These are phyloP conservation scores for Xylariaceae sp. DNA, from an alignment of 2,329 filamentous ascomycete genomes.

Conservation along the genomic window DNA sequence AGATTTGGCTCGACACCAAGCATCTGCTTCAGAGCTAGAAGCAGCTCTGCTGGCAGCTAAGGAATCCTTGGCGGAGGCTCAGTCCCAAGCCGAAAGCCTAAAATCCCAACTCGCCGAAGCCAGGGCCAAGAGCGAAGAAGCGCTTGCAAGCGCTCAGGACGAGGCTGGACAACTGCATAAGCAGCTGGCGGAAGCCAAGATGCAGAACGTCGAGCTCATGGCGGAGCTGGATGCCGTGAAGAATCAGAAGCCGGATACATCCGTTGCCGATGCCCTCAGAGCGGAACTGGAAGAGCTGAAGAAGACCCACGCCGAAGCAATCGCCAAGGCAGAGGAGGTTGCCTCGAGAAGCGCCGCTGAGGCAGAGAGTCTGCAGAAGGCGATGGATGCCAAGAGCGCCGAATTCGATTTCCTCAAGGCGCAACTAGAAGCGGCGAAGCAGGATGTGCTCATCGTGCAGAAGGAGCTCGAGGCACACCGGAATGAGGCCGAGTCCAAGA, in stretches of 20 bases:
- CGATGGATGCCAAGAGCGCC: constrained; percentile 30
- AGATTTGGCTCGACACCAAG: constrained; percentile 30
- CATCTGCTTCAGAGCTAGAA: constrained; percentile 29
- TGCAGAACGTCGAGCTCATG: constrained; percentile 53
- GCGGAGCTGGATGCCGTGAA: constrained; percentile 55
- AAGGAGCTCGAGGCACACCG: constrained; percentile 51
- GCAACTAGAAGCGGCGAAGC: constrained; percentile 38
- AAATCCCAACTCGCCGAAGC: constrained; percentile 32
- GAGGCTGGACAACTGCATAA: constrained; percentile 47
- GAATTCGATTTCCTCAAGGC: constrained; percentile 33
- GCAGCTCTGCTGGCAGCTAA: constrained; percentile 32
- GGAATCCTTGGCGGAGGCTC: constrained; percentile 27
- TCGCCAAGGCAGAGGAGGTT: constrained; percentile 35
- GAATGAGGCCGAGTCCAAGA: constrained; percentile 44
- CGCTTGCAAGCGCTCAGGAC: constrained; percentile 40
- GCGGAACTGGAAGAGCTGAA: constrained; percentile 45
- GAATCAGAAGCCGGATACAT: constrained; percentile 51
- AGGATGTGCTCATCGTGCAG: constrained; percentile 36
- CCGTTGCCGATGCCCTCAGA: constrained; percentile 47
- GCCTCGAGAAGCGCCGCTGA: constrained; percentile 26
- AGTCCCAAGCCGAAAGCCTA: constrained; percentile 25
- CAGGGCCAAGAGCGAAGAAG: constrained; percentile 30
- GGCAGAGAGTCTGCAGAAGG: constrained; percentile 24
- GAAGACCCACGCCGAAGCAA: constrained; percentile 40
- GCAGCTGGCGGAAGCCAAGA: constrained; percentile 54